Evolutionary conservation across 371 early-diverging fungal genomes (phyloP).

Genomic region (Parasitella parasitica): DNA sequence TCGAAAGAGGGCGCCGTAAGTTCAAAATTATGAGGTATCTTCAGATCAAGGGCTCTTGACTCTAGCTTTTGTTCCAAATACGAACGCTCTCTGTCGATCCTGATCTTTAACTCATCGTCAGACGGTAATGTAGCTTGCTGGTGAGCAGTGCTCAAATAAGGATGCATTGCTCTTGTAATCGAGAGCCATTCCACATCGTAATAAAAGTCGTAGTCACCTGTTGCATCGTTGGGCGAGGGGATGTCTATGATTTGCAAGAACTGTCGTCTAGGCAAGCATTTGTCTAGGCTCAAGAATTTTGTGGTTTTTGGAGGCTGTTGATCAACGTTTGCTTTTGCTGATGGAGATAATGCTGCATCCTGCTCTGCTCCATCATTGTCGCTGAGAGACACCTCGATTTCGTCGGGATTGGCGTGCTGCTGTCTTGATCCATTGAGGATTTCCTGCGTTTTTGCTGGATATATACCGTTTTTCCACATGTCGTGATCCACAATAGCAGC

Average conservation of each 20-base stretch:
- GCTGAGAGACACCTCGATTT: slow-evolving; percentile 43
- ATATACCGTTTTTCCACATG: slow-evolving; percentile 18
- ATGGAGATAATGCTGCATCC: neutral
- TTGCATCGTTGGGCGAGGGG: slow-evolving; percentile 31
- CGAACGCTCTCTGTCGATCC: slow-evolving; percentile 28
- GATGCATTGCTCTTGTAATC: slow-evolving; percentile 64
- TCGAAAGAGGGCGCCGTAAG: slow-evolving; percentile 50
- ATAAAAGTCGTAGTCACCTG: slow-evolving; percentile 33
- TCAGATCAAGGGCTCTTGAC: slow-evolving; percentile 44
- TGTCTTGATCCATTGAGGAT: neutral
- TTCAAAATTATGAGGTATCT: slow-evolving; percentile 67
- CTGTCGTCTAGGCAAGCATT: slow-evolving; percentile 59
- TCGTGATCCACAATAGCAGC: slow-evolving; percentile 69
- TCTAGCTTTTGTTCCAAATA: slow-evolving; percentile 20
- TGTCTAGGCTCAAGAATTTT: slow-evolving; percentile 68
- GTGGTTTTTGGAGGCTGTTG: slow-evolving; percentile 27
- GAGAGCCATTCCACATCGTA: slow-evolving; percentile 90
- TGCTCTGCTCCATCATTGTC: neutral
- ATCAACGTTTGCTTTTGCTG: neutral
- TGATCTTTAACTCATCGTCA: slow-evolving; percentile 35
- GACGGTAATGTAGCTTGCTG: slow-evolving; percentile 47
- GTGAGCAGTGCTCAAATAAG: slow-evolving; percentile 42
- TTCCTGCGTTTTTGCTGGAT: slow-evolving; percentile 3
- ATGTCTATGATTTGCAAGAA: slow-evolving; percentile 67
- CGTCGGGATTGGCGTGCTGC: slow-evolving; percentile 55